Evolutionary conservation across 768 basidiomycete species (phyloP).

Genomic region (Brasilioporus rufonigricans): DNA sequence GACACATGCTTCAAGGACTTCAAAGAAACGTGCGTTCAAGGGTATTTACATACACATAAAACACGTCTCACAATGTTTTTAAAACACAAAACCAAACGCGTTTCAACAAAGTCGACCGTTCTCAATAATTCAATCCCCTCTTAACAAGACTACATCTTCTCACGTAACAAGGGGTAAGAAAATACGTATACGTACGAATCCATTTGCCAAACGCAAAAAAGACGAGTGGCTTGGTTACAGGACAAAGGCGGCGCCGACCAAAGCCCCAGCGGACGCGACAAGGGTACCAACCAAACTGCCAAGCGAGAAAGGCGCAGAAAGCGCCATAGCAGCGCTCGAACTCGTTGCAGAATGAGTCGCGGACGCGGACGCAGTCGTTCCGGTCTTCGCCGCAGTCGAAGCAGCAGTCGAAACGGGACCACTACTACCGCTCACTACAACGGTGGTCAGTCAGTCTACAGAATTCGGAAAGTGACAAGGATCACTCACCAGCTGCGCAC

Average conservation of each 20-base stretch:
- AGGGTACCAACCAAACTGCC: conserved; percentile 18
- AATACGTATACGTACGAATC: background rate
- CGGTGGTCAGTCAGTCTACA: background rate
- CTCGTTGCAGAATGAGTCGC: background rate
- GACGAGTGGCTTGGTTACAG: conserved; percentile 14
- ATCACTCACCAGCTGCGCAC: conserved; percentile 30
- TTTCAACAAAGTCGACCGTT: too few species aligned
- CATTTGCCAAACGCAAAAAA: background rate
- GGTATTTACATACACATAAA: too few species aligned
- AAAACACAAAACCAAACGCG: too few species aligned
- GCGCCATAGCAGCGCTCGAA: conserved; percentile 18
- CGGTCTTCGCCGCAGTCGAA: too few species aligned
- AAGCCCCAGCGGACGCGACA: conserved; percentile 24
- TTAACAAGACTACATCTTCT: too few species aligned
- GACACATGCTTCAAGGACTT: too few species aligned
- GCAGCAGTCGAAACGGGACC: background rate
- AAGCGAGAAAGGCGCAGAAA: conserved; percentile 17
- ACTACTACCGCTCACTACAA: background rate
- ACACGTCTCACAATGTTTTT: too few species aligned
- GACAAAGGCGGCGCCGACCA: conserved; percentile 26
- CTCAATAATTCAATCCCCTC: too few species aligned
- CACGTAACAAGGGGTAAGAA: background rate
- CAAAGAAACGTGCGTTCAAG: too few species aligned
- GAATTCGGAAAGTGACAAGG: too few species aligned
- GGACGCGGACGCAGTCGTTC: background rate